phyloP scores from a whole-genome alignment of 2,329 filamentous ascomycete species.

The Rhinocladiella mackenziei region DNA sequence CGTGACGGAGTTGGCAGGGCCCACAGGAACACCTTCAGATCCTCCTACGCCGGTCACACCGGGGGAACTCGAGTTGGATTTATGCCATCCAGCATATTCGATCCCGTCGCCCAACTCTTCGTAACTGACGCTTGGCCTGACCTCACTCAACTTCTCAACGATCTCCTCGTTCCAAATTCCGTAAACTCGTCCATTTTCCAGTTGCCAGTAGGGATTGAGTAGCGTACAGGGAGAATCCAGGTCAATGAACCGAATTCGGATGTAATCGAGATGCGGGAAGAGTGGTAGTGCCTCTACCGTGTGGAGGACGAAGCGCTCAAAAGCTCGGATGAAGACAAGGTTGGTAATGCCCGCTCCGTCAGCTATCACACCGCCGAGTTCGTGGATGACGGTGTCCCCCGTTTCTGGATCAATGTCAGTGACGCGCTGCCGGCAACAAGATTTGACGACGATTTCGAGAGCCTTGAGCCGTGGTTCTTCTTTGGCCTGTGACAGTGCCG shows the following conservation, averaged over 20 bases:
- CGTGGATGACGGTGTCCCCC: constrained; percentile 22
- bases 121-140: constrained; percentile 58
- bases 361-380: constrained; percentile 43
- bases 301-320: constrained; percentile 64
- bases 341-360: constrained; percentile 69
- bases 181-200: constrained; percentile 58
- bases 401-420: constrained; percentile 24
- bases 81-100: constrained; percentile 30
- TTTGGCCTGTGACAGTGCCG: constrained; percentile 47
- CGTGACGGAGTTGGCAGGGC: too few relatives aligned
- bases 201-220: constrained; percentile 68
- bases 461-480: constrained; percentile 52
- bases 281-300: constrained; percentile 56
- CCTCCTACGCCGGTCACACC: constrained; percentile 2
- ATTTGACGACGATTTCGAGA: constrained; percentile 69
- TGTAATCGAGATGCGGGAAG: constrained; percentile 57
- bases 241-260: constrained; percentile 72
- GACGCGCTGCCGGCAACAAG: constrained; percentile 57
- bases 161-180: constrained; percentile 71
- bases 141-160: constrained; percentile 55
- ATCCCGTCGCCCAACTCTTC: constrained; percentile 62
- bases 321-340: constrained; percentile 66
- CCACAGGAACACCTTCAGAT: too few relatives aligned
- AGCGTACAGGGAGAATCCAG: constrained; percentile 67
- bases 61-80: constrained; percentile 10